Evolutionary conservation across 1,284 basidiomycete species (phyloP), one percentile per base, ranked within the genome.

Genomic region (Pseudozyma tsukubaensis): DNA sequence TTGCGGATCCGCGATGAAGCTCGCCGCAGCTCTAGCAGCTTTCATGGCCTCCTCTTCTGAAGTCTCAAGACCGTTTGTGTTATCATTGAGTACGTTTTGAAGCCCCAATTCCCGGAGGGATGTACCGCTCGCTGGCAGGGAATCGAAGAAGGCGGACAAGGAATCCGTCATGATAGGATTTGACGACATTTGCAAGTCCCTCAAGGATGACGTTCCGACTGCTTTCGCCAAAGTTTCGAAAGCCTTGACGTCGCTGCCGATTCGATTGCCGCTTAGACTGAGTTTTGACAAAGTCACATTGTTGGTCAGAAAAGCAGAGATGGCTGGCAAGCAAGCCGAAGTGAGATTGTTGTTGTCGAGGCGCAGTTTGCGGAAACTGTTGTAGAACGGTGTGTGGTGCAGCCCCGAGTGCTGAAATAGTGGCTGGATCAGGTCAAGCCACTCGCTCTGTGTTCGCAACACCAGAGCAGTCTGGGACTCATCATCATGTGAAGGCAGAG

Each of bases 111-210:
- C 29, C 19, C 61, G 58, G 3, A 73, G 40, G 2, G 60, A 18
- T 1, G 64, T 68, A 3, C 71, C 71, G 1, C 19, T 44, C 13
- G 54, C 14, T 1, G 72, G 66, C 1, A 74, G 43, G 18, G 59
- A 50, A 24, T 74, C 72, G 34, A 74, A 34, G 18, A 74, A 70
- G 19, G 72, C 58, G 6, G 54, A 34, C 5, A 74, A 9, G 11
- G 50, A 57, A 8, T 49, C 24, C 1, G 43, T 11, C 29, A 36
- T 45, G 24, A 74, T 69, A 16, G 66, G 66, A 37, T 69, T 74
- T 13, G 43, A 56, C 0, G 58, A 58, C 4, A 74, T 18, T 19
- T 5, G 34, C 9, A 74, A 16, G 4, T 12, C 1, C 10, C 59
- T 53, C 3, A 74, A 62, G 9, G 14, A 42, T 1, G 66, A 70